Evolutionary conservation across 176 grass and related monocot species (phyloP).

Genomic region (Lolium rigidum): DNA sequence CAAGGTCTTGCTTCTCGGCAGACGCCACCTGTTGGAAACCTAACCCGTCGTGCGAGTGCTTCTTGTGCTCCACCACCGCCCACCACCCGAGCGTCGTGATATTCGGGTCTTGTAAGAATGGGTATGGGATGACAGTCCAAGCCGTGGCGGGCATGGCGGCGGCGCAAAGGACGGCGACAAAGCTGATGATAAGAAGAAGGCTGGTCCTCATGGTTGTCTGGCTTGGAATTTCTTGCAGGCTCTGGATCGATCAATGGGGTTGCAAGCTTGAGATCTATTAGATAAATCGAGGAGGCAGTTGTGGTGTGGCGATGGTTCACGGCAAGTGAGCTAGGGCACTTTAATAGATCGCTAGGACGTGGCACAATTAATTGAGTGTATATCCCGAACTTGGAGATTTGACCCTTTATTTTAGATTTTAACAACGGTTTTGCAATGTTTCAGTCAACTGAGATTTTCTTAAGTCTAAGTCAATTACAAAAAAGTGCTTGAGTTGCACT

Average conservation of each 20-base stretch:
- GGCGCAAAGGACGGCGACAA: background rate
- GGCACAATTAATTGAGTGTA: too few relatives aligned
- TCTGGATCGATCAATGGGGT: background rate
- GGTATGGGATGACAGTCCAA: background rate
- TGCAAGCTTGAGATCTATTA: background rate
- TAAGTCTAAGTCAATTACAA: too few relatives aligned
- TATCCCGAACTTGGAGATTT: too few relatives aligned
- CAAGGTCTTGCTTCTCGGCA: too few relatives aligned
- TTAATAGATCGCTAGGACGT: too few relatives aligned
- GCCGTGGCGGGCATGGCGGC: background rate
- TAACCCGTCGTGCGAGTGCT: conserved; percentile 22
- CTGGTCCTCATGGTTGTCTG: background rate
- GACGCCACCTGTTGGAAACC: background rate
- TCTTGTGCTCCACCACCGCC: conserved; percentile 48
- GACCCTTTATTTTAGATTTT: too few relatives aligned
- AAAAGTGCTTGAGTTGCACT: too few relatives aligned
- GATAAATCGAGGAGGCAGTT: too few relatives aligned
- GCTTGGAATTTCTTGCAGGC: background rate
- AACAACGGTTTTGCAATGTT: too few relatives aligned
- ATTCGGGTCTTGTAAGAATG: background rate
- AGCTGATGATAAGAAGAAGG: background rate
- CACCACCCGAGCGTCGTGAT: conserved; percentile 36
- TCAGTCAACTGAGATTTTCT: too few relatives aligned
- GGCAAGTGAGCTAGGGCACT: too few relatives aligned
- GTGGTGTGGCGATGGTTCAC: too few relatives aligned